Percentiles rank a stretch among this genome's conserved stretches.
These are phyloP conservation scores for Logfia minima DNA, from an alignment of 129 eudicot genomes.

Conservation along the genomic window DNA sequence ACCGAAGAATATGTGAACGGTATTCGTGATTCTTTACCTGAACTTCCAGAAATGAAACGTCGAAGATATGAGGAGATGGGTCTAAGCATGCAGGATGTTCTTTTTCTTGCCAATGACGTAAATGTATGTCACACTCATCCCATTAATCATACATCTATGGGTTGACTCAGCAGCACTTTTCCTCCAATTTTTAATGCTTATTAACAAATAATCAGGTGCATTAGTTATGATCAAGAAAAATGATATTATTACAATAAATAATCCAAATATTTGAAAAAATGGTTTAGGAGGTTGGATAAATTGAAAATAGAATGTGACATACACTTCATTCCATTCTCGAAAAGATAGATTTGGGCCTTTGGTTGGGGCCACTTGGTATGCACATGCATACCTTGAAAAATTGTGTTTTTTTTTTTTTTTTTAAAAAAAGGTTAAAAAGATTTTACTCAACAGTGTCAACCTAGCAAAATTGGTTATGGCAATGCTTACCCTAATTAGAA, in stretches of 20 bases:
- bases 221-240: background rate
- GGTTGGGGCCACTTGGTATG: background rate
- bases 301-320: background rate
- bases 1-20: slow-evolving; percentile 59
- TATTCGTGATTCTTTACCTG: slow-evolving; percentile 76
- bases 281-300: background rate
- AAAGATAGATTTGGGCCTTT: too few species aligned
- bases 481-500: background rate
- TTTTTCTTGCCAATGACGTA: slow-evolving; percentile 88
- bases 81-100: slow-evolving; percentile 88
- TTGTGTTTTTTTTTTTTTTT: background rate
- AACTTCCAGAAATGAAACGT: slow-evolving; percentile 89
- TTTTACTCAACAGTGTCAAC: slow-evolving; percentile 32
- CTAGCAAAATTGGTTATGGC: slow-evolving; percentile 36
- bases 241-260: background rate
- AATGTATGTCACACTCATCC: slow-evolving; percentile 50
- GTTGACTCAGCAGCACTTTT: background rate
- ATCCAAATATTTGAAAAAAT: background rate
- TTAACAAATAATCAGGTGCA: background rate
- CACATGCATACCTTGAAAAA: background rate
- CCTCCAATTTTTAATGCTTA: background rate
- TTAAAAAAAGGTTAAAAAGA: too few species aligned
- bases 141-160: background rate
- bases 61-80: slow-evolving; percentile 83
- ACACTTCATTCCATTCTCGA: background rate